Base-by-base conservation (phyloP, 352 stramenopile genomes). In the Blastocystis sp. region DNA sequence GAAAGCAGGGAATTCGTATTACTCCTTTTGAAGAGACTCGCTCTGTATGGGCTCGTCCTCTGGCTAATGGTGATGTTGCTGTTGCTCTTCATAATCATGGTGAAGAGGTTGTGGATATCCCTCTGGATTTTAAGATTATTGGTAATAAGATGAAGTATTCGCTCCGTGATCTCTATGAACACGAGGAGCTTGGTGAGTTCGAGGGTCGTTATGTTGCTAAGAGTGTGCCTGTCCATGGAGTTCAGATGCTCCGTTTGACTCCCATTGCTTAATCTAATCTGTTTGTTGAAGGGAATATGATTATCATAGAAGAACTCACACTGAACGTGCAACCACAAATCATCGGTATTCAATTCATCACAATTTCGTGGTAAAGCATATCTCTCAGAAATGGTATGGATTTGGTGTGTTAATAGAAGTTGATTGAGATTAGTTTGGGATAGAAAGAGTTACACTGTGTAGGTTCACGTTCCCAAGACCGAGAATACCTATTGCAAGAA, bases 401-500 rank as follows among this genome's bases (percentile, higher is more conserved):
- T 39, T 73, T 9, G 9, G 16, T 66, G 57, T n/a, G 9, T 29
- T 7, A 32, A 32, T 29, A 39, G 24, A 7, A 1, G n/a, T 14
- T 19, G 11, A 52, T 16, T 9, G 61, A 39, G 51, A 19, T 16
- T n/a, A 52, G 11, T 6, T 24, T 0, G 21, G 24, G 12, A 9
- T 29, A 46, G 19, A 27, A 39, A 37, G 37, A 9, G 16, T 49
- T 5, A 39, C 24, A 19, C 69, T n/a, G 57, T 71, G n/a, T 71
- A 90, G 96, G 96, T 99, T 88, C 98, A 98, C 93, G 95, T 98
- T 90, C 96, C 96, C 88, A 99, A 99, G 92, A n/a, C n/a, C n/a
- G n/a, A n/a, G n/a, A n/a, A n/a, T n/a, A n/a, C n/a, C n/a, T n/a
- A n/a, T n/a, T n/a, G 96, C 92, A 97, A 97, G 92, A 97, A 97